Percentiles rank a stretch among this genome's conserved stretches.
Evolutionary conservation across 495 filamentous ascomycete species (phyloP).

Genomic region (Penicillium tannophilum): DNA sequence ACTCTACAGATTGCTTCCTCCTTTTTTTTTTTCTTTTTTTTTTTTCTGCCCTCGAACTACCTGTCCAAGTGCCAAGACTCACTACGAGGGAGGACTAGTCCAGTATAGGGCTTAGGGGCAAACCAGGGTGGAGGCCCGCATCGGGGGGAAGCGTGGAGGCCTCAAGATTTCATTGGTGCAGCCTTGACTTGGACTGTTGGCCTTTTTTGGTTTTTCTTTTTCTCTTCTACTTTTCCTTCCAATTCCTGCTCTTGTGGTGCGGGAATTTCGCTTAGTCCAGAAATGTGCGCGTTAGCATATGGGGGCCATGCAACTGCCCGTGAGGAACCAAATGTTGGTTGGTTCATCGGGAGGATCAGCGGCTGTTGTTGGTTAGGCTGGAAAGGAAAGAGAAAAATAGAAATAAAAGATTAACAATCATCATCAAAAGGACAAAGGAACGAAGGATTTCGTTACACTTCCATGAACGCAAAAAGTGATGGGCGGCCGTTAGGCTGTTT

Average conservation of each 20-base stretch:
- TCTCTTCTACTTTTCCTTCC: neutral
- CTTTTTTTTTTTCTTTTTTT: neutral
- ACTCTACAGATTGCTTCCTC: neutral
- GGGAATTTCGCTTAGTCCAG: neutral
- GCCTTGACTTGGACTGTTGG: conserved; percentile 5
- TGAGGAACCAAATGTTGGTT: conserved; percentile 3
- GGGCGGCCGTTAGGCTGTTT: conserved; percentile 49
- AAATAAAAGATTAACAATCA: neutral
- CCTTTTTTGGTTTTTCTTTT: conserved; percentile 9
- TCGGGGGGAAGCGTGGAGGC: conserved; percentile 17
- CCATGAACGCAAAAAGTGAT: conserved; percentile 17
- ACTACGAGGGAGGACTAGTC: conserved; percentile 1
- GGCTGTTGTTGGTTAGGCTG: neutral
- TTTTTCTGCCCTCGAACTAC: neutral
- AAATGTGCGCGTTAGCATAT: neutral
- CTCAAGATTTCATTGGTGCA: neutral
- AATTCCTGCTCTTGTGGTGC: neutral
- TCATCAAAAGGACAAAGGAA: neutral
- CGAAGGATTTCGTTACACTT: neutral
- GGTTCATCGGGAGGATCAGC: conserved; percentile 5
- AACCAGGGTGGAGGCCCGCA: conserved; percentile 29
- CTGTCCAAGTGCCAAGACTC: conserved; percentile 1
- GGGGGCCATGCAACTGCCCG: neutral
- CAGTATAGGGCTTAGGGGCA: conserved; percentile 6
- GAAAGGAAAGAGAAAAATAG: neutral